Percentiles rank a stretch among this genome's conserved stretches.
phyloP scores from a whole-genome alignment of 192 early-diverging fungal genomes.

The Chytriomyces confervae region DNA sequence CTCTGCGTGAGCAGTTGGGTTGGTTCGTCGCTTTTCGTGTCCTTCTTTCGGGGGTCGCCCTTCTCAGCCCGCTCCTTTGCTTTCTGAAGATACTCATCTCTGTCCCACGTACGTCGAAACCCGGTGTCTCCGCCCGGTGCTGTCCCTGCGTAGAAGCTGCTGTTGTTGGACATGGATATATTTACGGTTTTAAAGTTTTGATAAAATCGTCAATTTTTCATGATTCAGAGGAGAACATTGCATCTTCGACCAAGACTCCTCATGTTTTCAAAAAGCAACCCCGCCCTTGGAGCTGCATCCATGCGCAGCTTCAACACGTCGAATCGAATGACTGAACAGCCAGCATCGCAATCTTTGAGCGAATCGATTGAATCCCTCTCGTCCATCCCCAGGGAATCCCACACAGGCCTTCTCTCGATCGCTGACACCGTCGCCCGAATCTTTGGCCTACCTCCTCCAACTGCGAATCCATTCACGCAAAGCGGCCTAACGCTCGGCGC shows the following conservation, averaged over 20 bases:
- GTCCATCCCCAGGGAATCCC: too few relatives aligned
- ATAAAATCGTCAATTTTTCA: too few relatives aligned
- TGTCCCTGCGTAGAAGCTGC: background rate
- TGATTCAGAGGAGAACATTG: too few relatives aligned
- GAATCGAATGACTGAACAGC: too few relatives aligned
- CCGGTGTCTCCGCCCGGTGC: constrained; percentile 49
- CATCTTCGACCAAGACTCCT: too few relatives aligned
- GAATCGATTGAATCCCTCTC: too few relatives aligned
- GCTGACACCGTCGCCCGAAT: background rate
- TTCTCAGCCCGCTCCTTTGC: constrained; percentile 68
- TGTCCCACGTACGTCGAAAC: constrained; percentile 74
- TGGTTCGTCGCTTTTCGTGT: constrained; percentile 34
- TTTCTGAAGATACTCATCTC: constrained; percentile 66
- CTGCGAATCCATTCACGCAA: constrained; percentile 27
- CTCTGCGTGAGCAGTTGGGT: constrained; percentile 58
- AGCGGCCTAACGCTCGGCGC: constrained; percentile 25
- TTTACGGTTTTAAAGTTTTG: too few relatives aligned
- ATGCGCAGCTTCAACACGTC: too few relatives aligned
- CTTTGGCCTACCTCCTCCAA: constrained; percentile 10
- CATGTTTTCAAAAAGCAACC: too few relatives aligned
- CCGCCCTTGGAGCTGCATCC: too few relatives aligned
- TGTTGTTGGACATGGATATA: background rate
- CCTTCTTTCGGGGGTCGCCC: constrained; percentile 41
- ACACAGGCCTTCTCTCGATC: background rate
- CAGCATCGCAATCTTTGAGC: too few relatives aligned